Base-by-base conservation (phyloP, 306 rosid species). In the Quercus engelmannii region DNA sequence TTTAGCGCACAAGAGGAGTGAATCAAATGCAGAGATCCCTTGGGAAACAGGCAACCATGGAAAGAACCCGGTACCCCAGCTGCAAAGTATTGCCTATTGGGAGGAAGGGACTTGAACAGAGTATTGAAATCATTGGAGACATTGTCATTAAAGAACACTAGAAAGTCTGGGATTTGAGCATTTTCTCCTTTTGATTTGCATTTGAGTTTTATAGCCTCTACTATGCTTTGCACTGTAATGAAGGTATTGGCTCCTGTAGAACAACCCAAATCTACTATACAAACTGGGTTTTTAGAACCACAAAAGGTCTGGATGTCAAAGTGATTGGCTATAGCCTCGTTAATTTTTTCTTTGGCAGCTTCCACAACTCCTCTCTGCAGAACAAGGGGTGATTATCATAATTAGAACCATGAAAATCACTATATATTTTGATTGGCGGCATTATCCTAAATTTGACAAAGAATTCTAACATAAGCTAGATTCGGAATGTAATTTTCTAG, bases 231-330 rank as follows among this genome's bases (percentile, higher is more conserved):
- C 18, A 69, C 21, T 28, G 80, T 73, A 6, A 73, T 25, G n/a
- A 84, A 81, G 19, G 87, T 73, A 23, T 80, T 77, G 21, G 82
- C 80, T 11, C 84, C 85, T n/a, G 79, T 67, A 51, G 87, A 76
- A 26, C 87, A 84, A 1, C 84, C 87, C 2, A 84, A 80, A 41
- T 84, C 87, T 49, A 76, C 84, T 8, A 84, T 72, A 81, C 71
- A 43, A 38, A 83, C 41, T 71, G 43, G 73, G 59, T 25, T 52
- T 75, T 61, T 23, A 73, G 78, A 5, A 9, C 41, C 7, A 18
- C 30, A 51, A 68, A 35, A 9, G 19, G 28, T 35, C 23, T 68
- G 78, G 20, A 71, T 62, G 55, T 83, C 81, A 63, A 83, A 71
- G 17, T 62, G 30, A 13, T 55, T 55, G 4, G 38, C 73, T 20